A percentile compares a stretch with the other conserved stretches of the same genome.
phyloP scores from a whole-genome alignment of 2,329 filamentous ascomycete genomes.

The Penicillium paneum region DNA sequence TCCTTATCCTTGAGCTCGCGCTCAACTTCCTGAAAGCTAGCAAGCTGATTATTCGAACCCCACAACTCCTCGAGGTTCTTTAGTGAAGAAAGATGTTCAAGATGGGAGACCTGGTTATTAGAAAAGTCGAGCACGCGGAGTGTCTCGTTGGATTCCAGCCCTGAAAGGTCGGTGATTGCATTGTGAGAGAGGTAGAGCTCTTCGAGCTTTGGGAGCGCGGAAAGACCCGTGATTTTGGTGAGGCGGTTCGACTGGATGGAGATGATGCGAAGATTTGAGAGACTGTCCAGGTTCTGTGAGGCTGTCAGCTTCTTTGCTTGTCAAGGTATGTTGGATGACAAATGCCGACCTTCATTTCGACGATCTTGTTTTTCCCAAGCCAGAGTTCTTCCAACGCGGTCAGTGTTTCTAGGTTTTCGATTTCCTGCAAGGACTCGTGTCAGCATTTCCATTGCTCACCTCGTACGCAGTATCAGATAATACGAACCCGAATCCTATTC shows the following conservation, averaged over 20 bases:
- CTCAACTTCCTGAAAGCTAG: conserved; percentile 77
- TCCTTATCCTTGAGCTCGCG: conserved; percentile 73
- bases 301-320: conserved; percentile 6
- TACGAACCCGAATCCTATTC: conserved; percentile 70
- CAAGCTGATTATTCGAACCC: conserved; percentile 84
- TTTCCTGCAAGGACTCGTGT: conserved; percentile 51
- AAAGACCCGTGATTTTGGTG: conserved; percentile 70
- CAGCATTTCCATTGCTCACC: neutral
- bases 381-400: conserved; percentile 81
- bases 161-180: conserved; percentile 71
- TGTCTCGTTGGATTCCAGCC: conserved; percentile 63
- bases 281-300: conserved; percentile 61
- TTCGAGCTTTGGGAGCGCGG: conserved; percentile 71
- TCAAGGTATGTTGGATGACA: neutral
- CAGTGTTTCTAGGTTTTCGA: conserved; percentile 77
- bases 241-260: conserved; percentile 96
- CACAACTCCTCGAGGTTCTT: conserved; percentile 81
- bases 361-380: conserved; percentile 96
- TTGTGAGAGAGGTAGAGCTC: conserved; percentile 97
- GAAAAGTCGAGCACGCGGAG: conserved; percentile 83
- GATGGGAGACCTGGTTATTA: conserved; percentile 75
- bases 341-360: conserved; percentile 61
- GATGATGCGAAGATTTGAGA: conserved; percentile 79
- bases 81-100: conserved; percentile 68
- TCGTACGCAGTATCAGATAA: neutral